Percentiles rank a stretch among this genome's conserved stretches.
phyloP scores from a whole-genome alignment of 169 alveolate genomes.

The Plasmodium inui region DNA sequence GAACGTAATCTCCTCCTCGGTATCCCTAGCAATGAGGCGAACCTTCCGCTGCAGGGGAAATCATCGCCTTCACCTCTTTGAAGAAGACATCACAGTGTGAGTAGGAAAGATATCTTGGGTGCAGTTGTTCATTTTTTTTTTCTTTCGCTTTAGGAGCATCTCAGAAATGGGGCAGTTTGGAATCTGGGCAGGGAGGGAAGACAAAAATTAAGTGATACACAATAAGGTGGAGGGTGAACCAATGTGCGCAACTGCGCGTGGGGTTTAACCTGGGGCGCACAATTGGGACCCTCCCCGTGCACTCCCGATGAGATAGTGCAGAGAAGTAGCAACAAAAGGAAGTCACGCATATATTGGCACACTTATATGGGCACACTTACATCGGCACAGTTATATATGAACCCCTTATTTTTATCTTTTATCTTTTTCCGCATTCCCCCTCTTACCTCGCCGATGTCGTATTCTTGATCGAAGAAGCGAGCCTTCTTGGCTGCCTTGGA shows the following conservation, averaged over 20 bases:
- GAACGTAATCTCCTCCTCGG: not conserved
- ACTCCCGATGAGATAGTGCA: not conserved
- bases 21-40: not conserved
- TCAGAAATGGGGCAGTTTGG: constrained; percentile 30
- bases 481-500: not conserved
- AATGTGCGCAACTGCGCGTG: not conserved
- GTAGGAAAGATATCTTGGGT: not conserved
- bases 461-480: constrained; percentile 32
- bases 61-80: not conserved
- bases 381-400: not conserved
- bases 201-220: not conserved
- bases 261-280: not conserved
- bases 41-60: not conserved
- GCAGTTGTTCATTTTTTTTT: constrained; percentile 10
- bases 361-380: not conserved
- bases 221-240: not conserved
- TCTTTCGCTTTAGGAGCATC: constrained; percentile 7
- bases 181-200: not conserved
- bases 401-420: not conserved
- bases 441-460: constrained; percentile 18
- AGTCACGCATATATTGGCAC: not conserved
- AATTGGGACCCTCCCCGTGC: not conserved
- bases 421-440: not conserved
- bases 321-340: not conserved
- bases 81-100: not conserved